phyloP scores from a whole-genome alignment of 2,329 filamentous ascomycete species.

The Orbilia javanica region DNA sequence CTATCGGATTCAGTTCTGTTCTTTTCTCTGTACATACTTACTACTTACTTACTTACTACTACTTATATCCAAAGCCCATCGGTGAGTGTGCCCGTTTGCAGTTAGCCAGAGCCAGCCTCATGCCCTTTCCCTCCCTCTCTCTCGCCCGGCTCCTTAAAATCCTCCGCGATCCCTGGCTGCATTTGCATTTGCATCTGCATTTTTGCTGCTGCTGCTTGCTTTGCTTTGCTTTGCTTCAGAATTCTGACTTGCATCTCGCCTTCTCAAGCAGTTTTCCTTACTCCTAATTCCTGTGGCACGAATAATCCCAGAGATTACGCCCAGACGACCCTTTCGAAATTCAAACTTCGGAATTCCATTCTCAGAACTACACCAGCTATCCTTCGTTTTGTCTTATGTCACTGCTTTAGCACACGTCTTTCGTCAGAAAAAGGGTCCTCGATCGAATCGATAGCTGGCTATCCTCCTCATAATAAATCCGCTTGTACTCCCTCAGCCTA shows the following conservation, averaged over 20 bases:
- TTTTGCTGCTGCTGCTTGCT: slow-evolving; percentile 3
- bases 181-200: slow-evolving; percentile 17
- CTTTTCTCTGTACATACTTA: slow-evolving; percentile 25
- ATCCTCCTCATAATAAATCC: slow-evolving; percentile 29
- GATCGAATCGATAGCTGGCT: slow-evolving; percentile 49
- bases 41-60: neutral
- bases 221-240: slow-evolving; percentile 40
- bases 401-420: slow-evolving; percentile 13
- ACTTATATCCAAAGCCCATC: neutral
- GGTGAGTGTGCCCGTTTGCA: slow-evolving; percentile 3
- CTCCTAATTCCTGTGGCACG: slow-evolving; percentile 20
- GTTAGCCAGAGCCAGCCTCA: neutral
- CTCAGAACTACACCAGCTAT: no score
- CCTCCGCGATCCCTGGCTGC: slow-evolving; percentile 17
- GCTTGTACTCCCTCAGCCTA: slow-evolving; percentile 20
- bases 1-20: neutral
- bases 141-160: neutral
- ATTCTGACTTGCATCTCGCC: slow-evolving; percentile 45
- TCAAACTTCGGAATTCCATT: neutral
- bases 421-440: neutral
- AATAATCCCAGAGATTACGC: slow-evolving; percentile 17
- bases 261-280: slow-evolving; percentile 27
- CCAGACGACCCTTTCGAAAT: slow-evolving; percentile 9
- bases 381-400: slow-evolving; percentile 8
- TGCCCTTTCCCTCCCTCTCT: neutral